Evolutionary conservation across 805 yeast species (phyloP).

Genomic region (Candida pseudoglaebosa): DNA sequence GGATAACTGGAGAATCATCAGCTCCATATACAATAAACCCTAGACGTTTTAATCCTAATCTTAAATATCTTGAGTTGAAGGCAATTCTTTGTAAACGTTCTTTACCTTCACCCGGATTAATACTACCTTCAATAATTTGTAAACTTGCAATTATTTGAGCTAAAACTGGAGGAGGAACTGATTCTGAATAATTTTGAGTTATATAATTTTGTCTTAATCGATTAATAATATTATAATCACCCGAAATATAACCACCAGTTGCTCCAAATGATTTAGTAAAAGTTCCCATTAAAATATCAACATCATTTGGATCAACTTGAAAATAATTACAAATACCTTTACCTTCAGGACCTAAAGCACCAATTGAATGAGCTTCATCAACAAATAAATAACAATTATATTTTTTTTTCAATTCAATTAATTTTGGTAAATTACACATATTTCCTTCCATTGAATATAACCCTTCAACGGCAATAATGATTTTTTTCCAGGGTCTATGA

Average conservation of each 20-base stretch:
- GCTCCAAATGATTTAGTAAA: constrained; percentile 98
- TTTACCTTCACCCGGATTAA: constrained; percentile 89
- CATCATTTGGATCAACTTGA: constrained; percentile 65
- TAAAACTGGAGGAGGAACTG: constrained; percentile 87
- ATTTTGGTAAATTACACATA: constrained; percentile 71
- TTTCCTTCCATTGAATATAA: constrained; percentile 92
- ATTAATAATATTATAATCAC: constrained; percentile 62
- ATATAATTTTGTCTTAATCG: constrained; percentile 69
- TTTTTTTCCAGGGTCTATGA: constrained; percentile 94
- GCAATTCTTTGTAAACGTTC: constrained; percentile 92
- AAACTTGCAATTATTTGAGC: constrained; percentile 82
- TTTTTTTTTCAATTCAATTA: constrained; percentile 70
- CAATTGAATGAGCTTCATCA: constrained; percentile 98
- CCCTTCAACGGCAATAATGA: constrained; percentile 85
- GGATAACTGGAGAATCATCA: constrained; percentile 96
- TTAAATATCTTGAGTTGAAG: constrained; percentile 88
- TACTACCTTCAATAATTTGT: constrained; percentile 71
- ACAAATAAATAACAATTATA: constrained; percentile 88
- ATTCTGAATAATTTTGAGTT: constrained; percentile 75
- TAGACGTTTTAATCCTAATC: constrained; percentile 83
- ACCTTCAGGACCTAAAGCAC: constrained; percentile 95
- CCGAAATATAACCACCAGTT: constrained; percentile 97
- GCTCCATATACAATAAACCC: constrained; percentile 95
- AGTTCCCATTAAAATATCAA: constrained; percentile 96
- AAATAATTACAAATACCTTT: constrained; percentile 95